Conservation (phyloP, 1,284 basidiomycete genomes). For the Limonomyces culmigenus region DNA sequence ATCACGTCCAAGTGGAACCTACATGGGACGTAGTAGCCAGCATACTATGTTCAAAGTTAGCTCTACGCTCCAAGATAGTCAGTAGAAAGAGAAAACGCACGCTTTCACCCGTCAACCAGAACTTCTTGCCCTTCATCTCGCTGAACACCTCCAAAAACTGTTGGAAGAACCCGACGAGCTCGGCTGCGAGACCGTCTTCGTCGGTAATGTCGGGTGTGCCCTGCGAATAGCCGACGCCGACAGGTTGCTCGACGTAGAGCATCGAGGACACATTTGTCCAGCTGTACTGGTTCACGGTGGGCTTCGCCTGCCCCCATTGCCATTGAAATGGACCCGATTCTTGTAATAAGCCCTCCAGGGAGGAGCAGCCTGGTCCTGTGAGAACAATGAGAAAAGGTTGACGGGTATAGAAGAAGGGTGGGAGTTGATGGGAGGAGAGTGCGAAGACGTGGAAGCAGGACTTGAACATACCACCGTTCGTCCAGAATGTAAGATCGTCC, state of each 20-base stretch:
- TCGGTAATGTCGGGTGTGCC: conserved; percentile 52
- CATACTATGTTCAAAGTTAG: conserved; percentile 22
- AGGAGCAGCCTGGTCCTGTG: conserved; percentile 47
- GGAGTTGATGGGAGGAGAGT: conserved; percentile 16
- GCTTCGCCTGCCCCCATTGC: conserved; percentile 45
- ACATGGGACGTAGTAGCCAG: conserved; percentile 45
- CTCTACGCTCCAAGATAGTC: too few relatives aligned
- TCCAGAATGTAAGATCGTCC: conserved; percentile 63
- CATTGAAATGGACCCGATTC: conserved; percentile 68
- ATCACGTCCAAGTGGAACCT: conserved; percentile 7
- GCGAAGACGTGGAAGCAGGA: background rate
- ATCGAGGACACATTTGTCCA: conserved; percentile 73
- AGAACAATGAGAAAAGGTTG: conserved; percentile 6
- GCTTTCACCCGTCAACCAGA: conserved; percentile 56
- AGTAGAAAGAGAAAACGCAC: conserved; percentile 22
- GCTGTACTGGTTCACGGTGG: conserved; percentile 52
- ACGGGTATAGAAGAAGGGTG: too few relatives aligned
- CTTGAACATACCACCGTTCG: conserved; percentile 13
- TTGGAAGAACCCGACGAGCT: conserved; percentile 51
- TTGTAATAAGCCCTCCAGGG: conserved; percentile 61
- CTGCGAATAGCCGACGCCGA: conserved; percentile 68
- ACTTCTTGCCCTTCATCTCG: conserved; percentile 52
- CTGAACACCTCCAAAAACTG: conserved; percentile 62
- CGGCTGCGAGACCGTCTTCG: conserved; percentile 46
- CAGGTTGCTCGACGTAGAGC: conserved; percentile 75